Evolutionary conservation across 805 yeast species (phyloP), one percentile per base, ranked within the genome.

Genomic region (Kuraishia borneana): DNA sequence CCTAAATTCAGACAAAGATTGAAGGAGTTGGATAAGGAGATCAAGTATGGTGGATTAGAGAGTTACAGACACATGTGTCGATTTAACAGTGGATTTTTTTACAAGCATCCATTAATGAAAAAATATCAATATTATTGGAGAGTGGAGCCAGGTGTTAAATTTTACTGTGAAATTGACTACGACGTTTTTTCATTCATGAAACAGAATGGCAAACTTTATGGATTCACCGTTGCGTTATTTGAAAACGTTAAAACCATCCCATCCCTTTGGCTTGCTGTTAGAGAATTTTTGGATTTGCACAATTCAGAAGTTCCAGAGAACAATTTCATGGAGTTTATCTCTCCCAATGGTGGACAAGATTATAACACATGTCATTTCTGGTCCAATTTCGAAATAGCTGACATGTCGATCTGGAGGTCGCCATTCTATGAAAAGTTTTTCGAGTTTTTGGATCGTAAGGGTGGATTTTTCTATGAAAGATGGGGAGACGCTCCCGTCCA

Each of bases 401-500:
- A 78, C 39, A 61, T 82, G 48, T 78, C 76, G 34, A 71, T 82
- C 40, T 77, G 76, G 70, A 61, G 85, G 42, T 60, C 73, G 0
- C 53, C 63, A 25, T 63, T 67, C 16, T 82, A 80, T 55, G 60
- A 64, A 30, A 61, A 66, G 6, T 80, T 69, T 55, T 82, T 82
- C 50, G 61, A 79, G 17, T 59, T 60, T 49, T 59, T 83, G 30
- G 94, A 83, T 50, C 39, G 54, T 31, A 52, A 70, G 3, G 94
- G 94, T 37, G 94, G 94, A 1, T 83, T 83, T 52, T 83, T 73
- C 53, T 81, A 82, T 50, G 92, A 84, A 58, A 66, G 95, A 43
- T 84, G 95, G 94, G 95, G 95, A 16, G 95, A 84, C 56, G 95
- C 94, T 0, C 94, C 94, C 3, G 72, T 83, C n/a, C 94, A 83